A percentile compares a stretch with the other conserved stretches of the same genome.
These are phyloP conservation scores for Phenoliferia sp. DNA, from an alignment of 1,284 basidiomycete species.

Conservation along the genomic window DNA sequence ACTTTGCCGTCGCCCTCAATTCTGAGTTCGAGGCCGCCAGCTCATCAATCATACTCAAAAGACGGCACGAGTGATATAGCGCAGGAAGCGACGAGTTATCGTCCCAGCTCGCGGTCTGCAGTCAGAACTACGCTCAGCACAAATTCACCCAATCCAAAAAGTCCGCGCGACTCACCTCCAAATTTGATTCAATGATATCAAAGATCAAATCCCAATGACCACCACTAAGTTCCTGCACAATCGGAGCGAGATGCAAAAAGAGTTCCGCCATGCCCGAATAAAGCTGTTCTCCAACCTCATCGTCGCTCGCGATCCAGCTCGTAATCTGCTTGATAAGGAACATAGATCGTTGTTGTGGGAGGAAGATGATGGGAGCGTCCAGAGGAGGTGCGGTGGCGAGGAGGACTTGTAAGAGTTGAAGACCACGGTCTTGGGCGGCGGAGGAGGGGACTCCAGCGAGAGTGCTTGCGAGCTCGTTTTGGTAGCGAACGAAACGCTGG, in stretches of 20 bases:
- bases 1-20: constrained; percentile 64
- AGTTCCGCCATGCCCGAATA: constrained; percentile 71
- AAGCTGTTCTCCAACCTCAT: constrained; percentile 63
- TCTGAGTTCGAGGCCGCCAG: constrained; percentile 66
- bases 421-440: constrained; percentile 63
- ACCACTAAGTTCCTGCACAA: constrained; percentile 81
- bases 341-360: constrained; percentile 79
- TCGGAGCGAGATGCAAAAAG: constrained; percentile 72
- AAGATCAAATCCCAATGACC: constrained; percentile 89
- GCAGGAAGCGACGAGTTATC: constrained; percentile 59
- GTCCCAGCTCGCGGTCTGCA: constrained; percentile 57
- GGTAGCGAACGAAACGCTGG: constrained; percentile 68
- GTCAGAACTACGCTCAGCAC: neutral
- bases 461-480: constrained; percentile 82
- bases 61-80: constrained; percentile 62
- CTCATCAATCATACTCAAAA: constrained; percentile 67
- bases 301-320: constrained; percentile 70
- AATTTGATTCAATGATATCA: constrained; percentile 79
- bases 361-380: constrained; percentile 74
- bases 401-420: constrained; percentile 66
- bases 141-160: neutral
- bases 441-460: constrained; percentile 63
- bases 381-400: constrained; percentile 68
- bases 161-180: constrained; percentile 58
- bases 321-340: constrained; percentile 84